Evolutionary conservation across 1,284 basidiomycete species (phyloP), one percentile per base, ranked within the genome.

Genomic region (Apiotrichum siamense): DNA sequence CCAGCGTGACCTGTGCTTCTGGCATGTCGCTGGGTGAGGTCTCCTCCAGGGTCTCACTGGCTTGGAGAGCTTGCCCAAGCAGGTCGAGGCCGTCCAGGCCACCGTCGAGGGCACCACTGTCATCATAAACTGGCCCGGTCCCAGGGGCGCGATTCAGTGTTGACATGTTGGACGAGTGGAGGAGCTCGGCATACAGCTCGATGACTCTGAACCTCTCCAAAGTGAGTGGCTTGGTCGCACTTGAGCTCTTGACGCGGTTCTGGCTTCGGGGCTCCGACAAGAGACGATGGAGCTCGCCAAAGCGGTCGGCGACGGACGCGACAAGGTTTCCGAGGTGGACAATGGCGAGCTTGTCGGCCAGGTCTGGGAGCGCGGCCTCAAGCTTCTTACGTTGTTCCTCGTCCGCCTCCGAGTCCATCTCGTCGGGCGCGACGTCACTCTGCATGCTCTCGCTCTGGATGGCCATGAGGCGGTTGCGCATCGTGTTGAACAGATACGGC

Each of bases 101-200:
- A 27, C 88, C 89, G 60, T 85, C 82, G 33, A 96, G 70, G 24
- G 86, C 81, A 20, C 90, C 91, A 49, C 87, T 81, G 0, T 77
- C 73, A 60, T 88, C 84, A 66, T 94, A 94, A n/a, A 84, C 76
- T 26, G 83, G 79, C 37, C 83, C 80, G 54, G 79, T 83, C 46
- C 85, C 83, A 0, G 80, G 66, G 0, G 79, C 71, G 4, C 96
- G 87, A 67, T 98, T 98, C 32, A 98, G 78, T 15, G 97, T 81
- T 2, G 87, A 85, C 94, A 99, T 97, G 68, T 97, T 98, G 15
- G 94, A 98, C 71, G 91, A 96, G 69, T 99, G 96, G 15, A 98
- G 76, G 15, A 98, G 81, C 72, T 99, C 96, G 18, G 94, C 96
- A 63, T 96, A 94, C 9, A 99, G 80, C 74, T 99, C 96, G 69